Conservation (phyloP, 1,284 basidiomycete species). For the Ustanciosporium gigantosporum region DNA sequence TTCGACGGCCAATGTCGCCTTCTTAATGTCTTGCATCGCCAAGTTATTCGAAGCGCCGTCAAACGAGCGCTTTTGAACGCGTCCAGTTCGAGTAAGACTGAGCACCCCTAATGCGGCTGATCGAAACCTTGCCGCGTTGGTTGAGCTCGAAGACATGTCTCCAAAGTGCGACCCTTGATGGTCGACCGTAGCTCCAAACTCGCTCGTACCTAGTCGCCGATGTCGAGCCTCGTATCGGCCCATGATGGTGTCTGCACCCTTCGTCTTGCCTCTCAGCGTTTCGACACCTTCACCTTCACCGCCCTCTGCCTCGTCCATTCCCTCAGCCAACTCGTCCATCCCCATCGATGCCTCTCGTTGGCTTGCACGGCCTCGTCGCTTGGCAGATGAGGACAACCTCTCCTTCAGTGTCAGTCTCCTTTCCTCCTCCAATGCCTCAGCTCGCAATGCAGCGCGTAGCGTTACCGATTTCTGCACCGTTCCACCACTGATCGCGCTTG, state of each 20-base stretch:
- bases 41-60: background rate
- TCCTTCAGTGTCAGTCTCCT: constrained; percentile 32
- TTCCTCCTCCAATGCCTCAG: constrained; percentile 53
- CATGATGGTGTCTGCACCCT: constrained; percentile 24
- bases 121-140: constrained; percentile 5
- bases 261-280: background rate
- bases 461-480: constrained; percentile 39
- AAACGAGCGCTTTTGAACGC: background rate
- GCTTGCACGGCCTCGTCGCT: constrained; percentile 20
- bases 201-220: constrained; percentile 18
- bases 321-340: constrained; percentile 13
- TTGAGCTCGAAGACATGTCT: background rate
- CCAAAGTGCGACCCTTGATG: background rate
- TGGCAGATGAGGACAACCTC: constrained; percentile 13
- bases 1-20: too few relatives aligned
- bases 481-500: constrained; percentile 24
- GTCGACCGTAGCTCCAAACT: constrained; percentile 12
- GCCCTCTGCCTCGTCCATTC: constrained; percentile 7
- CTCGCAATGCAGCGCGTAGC: constrained; percentile 43
- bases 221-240: constrained; percentile 29
- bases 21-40: constrained; percentile 2
- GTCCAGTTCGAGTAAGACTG: constrained; percentile 5
- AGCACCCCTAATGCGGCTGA: constrained; percentile 27
- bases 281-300: background rate
- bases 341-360: constrained; percentile 7